Conservation (phyloP, 2,329 filamentous ascomycete species). For the Coniochaeta sp. region DNA sequence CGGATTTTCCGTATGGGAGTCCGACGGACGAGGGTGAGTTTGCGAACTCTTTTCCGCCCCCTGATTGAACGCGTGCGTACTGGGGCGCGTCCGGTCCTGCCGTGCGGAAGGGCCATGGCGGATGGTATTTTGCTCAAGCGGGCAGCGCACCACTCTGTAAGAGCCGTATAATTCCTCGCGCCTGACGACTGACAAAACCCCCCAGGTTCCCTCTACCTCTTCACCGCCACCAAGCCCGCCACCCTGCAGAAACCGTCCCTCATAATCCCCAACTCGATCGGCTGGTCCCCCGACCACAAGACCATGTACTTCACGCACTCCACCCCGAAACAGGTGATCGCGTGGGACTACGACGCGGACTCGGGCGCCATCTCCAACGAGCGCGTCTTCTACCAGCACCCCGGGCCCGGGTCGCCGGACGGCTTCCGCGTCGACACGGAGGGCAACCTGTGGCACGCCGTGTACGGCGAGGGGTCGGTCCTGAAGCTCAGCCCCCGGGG, state of each 20-base stretch:
- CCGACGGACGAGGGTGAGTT: constrained; percentile 53
- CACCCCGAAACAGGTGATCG: constrained; percentile 59
- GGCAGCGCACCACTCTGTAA: no score
- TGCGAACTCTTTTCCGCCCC: no score
- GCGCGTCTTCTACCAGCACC: constrained; percentile 65
- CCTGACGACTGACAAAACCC: not conserved
- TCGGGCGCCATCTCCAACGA: constrained; percentile 60
- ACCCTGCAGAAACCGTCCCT: constrained; percentile 55
- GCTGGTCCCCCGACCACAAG: constrained; percentile 66
- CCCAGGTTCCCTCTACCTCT: constrained; percentile 64
- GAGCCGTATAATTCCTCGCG: no score
- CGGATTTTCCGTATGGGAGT: constrained; percentile 52
- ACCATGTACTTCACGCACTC: constrained; percentile 83
- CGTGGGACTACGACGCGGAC: constrained; percentile 63
- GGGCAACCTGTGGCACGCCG: constrained; percentile 81
- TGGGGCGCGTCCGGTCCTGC: no score
- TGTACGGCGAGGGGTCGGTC: constrained; percentile 73
- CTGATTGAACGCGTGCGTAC: no score
- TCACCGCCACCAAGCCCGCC: constrained; percentile 54
- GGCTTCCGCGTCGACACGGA: constrained; percentile 78
- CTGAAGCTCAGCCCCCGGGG: constrained; percentile 66
- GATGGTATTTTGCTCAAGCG: no score
- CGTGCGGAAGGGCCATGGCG: no score
- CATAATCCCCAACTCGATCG: constrained; percentile 77
- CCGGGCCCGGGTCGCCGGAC: constrained; percentile 63